These are phyloP conservation scores for Harringtonia lauricola DNA, from an alignment of 2,329 filamentous ascomycete genomes.

Conservation along the genomic window DNA sequence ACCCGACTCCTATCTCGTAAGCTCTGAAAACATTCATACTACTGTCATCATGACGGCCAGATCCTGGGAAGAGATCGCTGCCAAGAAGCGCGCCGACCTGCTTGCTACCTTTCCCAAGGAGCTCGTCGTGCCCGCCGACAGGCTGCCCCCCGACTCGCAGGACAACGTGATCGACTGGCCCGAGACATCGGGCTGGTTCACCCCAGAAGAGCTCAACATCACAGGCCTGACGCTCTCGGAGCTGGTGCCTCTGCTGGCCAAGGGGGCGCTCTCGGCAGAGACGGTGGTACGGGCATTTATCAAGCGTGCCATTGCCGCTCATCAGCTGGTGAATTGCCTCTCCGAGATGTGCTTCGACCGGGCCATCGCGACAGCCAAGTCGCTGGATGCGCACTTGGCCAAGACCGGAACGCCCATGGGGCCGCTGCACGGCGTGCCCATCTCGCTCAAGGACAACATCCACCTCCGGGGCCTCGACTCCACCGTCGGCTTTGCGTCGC, in stretches of 20 bases:
- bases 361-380: constrained; percentile 34
- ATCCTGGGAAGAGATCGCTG: constrained; percentile 30
- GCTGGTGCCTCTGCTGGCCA: constrained; percentile 23
- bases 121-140: constrained; percentile 41
- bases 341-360: constrained; percentile 42
- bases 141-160: constrained; percentile 41
- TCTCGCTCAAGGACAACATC: constrained; percentile 64
- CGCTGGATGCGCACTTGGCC: constrained; percentile 38
- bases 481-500: constrained; percentile 52
- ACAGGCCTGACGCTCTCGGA: constrained; percentile 22
- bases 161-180: constrained; percentile 47
- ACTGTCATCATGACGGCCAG: background rate
- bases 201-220: constrained; percentile 26
- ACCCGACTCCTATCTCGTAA: no score
- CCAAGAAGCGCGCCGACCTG: constrained; percentile 31
- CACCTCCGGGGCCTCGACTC: constrained; percentile 48
- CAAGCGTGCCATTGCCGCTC: constrained; percentile 26
- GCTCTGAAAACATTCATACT: no score
- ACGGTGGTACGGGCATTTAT: constrained; percentile 25
- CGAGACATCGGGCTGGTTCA: constrained; percentile 47
- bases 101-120: constrained; percentile 41
- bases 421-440: constrained; percentile 53
- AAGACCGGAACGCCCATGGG: constrained; percentile 37
- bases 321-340: constrained; percentile 32
- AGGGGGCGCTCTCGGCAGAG: constrained; percentile 24